These are phyloP conservation scores for Pogostemon cablin DNA, from an alignment of 257 asterid genomes.

Conservation along the genomic window DNA sequence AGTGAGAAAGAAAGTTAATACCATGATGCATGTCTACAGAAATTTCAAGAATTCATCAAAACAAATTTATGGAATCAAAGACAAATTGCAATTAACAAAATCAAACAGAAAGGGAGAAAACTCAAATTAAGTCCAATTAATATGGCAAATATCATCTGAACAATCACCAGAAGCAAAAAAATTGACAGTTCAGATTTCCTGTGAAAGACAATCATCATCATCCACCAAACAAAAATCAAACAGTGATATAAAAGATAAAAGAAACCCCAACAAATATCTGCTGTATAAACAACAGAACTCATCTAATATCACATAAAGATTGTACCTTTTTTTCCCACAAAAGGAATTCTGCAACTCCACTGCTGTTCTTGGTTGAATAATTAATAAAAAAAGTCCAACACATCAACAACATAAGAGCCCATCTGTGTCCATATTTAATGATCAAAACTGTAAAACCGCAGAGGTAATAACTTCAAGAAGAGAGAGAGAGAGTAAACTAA, in stretches of 20 bases:
- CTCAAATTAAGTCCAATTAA: not conserved
- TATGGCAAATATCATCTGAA: not conserved
- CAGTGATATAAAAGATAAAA: not conserved
- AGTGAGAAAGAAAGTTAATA: too few relatives aligned
- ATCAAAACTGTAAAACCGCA: conserved; percentile 30
- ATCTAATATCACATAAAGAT: conserved; percentile 18
- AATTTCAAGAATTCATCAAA: not conserved
- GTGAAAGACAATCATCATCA: not conserved
- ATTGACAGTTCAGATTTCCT: conserved; percentile 9
- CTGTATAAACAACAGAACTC: conserved; percentile 15
- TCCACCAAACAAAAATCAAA: conserved; percentile 20
- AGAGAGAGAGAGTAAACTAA: conserved; percentile 15
- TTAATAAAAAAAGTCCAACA: conserved; percentile 2
- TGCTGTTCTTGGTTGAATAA: conserved; percentile 10
- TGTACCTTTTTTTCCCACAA: conserved; percentile 29
- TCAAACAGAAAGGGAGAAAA: not conserved
- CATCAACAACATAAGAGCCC: conserved; percentile 8
- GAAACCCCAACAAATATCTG: conserved; percentile 14
- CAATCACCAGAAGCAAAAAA: not conserved
- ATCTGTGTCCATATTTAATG: conserved; percentile 21
- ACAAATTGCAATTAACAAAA: conserved; percentile 5
- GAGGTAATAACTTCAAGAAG: conserved; percentile 21
- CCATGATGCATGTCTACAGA: too few relatives aligned
- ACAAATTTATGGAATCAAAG: not conserved
- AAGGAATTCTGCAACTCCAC: conserved; percentile 33